Conservation (phyloP, 768 basidiomycete genomes). For the Suillus occidentalis region DNA sequence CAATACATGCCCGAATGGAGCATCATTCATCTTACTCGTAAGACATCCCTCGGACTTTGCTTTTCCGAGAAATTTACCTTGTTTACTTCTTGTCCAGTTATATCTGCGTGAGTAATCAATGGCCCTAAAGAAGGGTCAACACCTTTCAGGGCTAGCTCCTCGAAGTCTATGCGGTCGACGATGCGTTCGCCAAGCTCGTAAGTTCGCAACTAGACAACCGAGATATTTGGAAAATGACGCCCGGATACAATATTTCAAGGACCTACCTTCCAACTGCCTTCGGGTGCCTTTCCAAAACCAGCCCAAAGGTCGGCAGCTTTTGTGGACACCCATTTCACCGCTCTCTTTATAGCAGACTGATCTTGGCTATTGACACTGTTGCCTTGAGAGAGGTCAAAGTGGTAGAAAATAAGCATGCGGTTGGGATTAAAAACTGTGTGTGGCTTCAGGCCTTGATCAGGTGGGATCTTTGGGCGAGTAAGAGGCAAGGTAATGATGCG, state of each 20-base stretch:
- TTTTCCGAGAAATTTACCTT: constrained; percentile 16
- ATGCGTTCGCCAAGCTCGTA: constrained; percentile 67
- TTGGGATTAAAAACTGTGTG: constrained; percentile 13
- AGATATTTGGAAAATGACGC: neutral
- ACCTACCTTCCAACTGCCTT: constrained; percentile 74
- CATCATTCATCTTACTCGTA: neutral
- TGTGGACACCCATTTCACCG: constrained; percentile 46
- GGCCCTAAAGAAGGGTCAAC: constrained; percentile 72
- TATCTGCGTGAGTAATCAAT: constrained; percentile 31
- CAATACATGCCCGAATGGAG: no score
- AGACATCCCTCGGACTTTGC: neutral
- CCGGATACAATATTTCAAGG: neutral
- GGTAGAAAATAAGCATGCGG: constrained; percentile 42
- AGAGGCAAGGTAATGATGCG: constrained; percentile 52
- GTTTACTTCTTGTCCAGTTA: constrained; percentile 17
- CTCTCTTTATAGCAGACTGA: constrained; percentile 14
- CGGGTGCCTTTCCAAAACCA: constrained; percentile 61
- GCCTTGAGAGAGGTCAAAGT: constrained; percentile 33
- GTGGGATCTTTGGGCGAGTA: constrained; percentile 21
- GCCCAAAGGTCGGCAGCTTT: constrained; percentile 65
- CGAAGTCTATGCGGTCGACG: constrained; percentile 74
- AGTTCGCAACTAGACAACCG: constrained; percentile 48
- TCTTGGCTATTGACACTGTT: constrained; percentile 40
- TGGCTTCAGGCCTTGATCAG: constrained; percentile 11
- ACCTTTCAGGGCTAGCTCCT: constrained; percentile 73